phyloP scores from a whole-genome alignment of 1,139 yeast species.

The Geotrichum macrosporum region DNA sequence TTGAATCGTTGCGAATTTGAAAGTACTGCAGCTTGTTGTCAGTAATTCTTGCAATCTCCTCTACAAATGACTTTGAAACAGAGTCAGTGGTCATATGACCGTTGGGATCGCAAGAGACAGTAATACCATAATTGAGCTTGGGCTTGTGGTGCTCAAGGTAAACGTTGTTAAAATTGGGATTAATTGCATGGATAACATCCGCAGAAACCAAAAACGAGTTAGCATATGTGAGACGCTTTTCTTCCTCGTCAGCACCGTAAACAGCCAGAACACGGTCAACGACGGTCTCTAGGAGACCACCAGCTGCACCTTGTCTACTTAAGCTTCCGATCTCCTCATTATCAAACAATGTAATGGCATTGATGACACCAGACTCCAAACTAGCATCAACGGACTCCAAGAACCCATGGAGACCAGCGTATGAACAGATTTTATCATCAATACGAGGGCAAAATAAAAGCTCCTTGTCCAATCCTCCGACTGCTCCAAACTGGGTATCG shows the following conservation, averaged over 20 bases:
- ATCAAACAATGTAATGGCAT: conserved; percentile 75
- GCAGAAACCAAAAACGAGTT: conserved; percentile 86
- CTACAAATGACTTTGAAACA: conserved; percentile 60
- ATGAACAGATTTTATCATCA: conserved; percentile 90
- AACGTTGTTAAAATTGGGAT: conserved; percentile 72
- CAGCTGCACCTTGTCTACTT: conserved; percentile 93
- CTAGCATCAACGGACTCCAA: conserved; percentile 46
- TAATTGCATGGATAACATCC: conserved; percentile 93
- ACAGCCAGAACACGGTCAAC: conserved; percentile 61
- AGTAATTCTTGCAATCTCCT: conserved; percentile 58
- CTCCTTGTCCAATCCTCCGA: conserved; percentile 88
- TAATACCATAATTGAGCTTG: conserved; percentile 68
- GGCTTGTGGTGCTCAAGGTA: conserved; percentile 75
- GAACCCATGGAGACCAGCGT: conserved; percentile 68
- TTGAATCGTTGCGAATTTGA: conserved; percentile 73
- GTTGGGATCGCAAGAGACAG: conserved; percentile 68
- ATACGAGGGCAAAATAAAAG: conserved; percentile 86
- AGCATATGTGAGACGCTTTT: conserved; percentile 37
- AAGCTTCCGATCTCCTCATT: conserved; percentile 92
- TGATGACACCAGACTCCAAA: conserved; percentile 54
- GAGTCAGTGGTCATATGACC: conserved; percentile 80
- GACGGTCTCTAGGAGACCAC: conserved; percentile 75
- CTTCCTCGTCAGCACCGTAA: conserved; percentile 43
- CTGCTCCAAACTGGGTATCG: conserved; percentile 75
- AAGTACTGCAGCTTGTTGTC: conserved; percentile 59